Conservation (phyloP, 176 grass and related monocot species). For the Sorghum bicolor region DNA sequence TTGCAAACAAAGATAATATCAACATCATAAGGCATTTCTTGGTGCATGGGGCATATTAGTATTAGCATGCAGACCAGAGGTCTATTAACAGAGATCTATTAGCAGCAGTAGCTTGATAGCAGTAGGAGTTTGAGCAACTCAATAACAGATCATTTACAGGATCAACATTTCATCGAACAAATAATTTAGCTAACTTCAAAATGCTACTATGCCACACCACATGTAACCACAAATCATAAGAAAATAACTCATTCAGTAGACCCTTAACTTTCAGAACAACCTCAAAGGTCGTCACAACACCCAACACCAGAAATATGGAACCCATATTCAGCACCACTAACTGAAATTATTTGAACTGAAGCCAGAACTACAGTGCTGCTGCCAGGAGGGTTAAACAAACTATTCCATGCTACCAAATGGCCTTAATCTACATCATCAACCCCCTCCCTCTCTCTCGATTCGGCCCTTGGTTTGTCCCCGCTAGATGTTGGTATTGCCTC, state of each 20-base stretch:
- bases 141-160: not conserved
- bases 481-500: not conserved
- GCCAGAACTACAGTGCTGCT: not conserved
- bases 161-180: not conserved
- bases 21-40: not conserved
- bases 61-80: not conserved
- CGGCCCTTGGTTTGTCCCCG: not conserved
- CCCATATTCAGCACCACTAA: not conserved
- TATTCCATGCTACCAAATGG: not conserved
- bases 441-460: not conserved
- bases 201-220: not conserved
- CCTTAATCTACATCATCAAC: not conserved
- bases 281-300: not conserved
- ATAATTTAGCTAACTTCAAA: not conserved
- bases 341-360: not conserved
- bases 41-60: not conserved
- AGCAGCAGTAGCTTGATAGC: not conserved
- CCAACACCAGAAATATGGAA: not conserved
- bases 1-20: not conserved
- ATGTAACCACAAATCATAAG: not conserved
- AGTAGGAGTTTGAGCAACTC: not conserved
- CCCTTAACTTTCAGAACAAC: not conserved
- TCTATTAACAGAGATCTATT: not conserved
- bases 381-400: not conserved
- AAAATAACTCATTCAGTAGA: not conserved